These are phyloP conservation scores for Fusarium sp. DNA, from an alignment of 2,329 filamentous ascomycete species.

Conservation along the genomic window DNA sequence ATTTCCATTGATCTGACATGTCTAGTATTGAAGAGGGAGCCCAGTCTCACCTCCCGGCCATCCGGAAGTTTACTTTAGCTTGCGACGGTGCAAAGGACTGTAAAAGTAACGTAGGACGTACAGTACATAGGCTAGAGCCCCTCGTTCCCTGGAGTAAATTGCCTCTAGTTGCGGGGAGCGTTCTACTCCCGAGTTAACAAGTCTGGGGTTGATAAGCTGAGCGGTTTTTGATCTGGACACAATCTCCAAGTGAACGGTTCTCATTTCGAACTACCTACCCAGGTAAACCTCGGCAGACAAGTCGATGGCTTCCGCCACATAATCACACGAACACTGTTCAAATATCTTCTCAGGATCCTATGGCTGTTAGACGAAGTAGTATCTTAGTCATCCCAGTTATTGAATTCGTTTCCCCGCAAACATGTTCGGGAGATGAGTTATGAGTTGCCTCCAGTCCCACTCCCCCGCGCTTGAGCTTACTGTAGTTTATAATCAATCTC, in stretches of 20 bases:
- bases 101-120: background rate
- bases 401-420: slow-evolving; percentile 29
- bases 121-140: background rate
- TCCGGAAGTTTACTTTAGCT: slow-evolving; percentile 29
- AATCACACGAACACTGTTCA: background rate
- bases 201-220: slow-evolving; percentile 23
- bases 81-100: slow-evolving; percentile 30
- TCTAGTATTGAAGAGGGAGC: background rate
- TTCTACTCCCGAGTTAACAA: slow-evolving; percentile 24
- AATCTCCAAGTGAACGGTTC: background rate
- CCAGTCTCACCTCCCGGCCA: slow-evolving; percentile 17
- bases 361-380: background rate
- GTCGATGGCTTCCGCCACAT: background rate
- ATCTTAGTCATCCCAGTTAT: slow-evolving; percentile 3
- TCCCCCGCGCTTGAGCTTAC: slow-evolving; percentile 18
- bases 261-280: background rate
- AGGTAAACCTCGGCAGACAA: background rate
- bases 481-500: no score
- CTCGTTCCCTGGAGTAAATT: slow-evolving; percentile 20
- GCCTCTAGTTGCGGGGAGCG: slow-evolving; percentile 32
- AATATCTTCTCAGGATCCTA: background rate
- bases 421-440: slow-evolving; percentile 20
- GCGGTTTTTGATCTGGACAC: slow-evolving; percentile 1
- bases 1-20: background rate
- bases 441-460: slow-evolving; percentile 19